A percentile compares a stretch with the other conserved stretches of the same genome.
Evolutionary conservation across 2,329 filamentous ascomycete species (phyloP).

Genomic region (Trichoderma sp.): DNA sequence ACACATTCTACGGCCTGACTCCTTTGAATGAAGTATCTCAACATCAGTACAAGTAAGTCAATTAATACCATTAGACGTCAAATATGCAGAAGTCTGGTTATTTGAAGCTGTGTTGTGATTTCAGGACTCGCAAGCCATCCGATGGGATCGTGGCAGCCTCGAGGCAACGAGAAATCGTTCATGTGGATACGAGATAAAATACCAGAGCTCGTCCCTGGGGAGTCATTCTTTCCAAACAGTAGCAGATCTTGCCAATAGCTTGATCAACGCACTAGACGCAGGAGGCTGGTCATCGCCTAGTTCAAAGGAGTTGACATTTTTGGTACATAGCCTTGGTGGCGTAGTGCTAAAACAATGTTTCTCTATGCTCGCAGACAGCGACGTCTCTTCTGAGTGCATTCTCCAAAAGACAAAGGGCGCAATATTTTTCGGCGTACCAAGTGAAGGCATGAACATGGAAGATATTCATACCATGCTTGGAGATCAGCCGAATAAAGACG

Average conservation of each 20-base stretch:
- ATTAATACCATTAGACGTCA: not conserved
- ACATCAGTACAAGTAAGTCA: not conserved
- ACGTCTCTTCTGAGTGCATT: not conserved
- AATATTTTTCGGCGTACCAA: conserved; percentile 4
- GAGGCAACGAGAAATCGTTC: conserved; percentile 5
- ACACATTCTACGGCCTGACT: not conserved
- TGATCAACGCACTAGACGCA: not conserved
- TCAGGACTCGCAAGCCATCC: conserved; percentile 19
- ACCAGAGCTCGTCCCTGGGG: not conserved
- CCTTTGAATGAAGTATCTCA: not conserved
- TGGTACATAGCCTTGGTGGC: conserved; percentile 12
- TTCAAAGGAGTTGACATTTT: not conserved
- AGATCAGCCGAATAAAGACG: not conserved
- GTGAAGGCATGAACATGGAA: not conserved
- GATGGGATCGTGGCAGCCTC: conserved; percentile 20
- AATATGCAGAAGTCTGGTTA: not conserved
- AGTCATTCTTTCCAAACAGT: not conserved
- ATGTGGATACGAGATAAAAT: conserved; percentile 20
- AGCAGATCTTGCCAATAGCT: not conserved
- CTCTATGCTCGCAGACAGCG: not conserved
- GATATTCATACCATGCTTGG: not conserved
- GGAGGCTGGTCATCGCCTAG: not conserved
- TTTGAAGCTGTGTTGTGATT: conserved; percentile 12
- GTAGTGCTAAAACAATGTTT: conserved; percentile 1
- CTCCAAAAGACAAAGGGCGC: not conserved